Conservation (phyloP, 305 asterid genomes). For the Withania somnifera region DNA sequence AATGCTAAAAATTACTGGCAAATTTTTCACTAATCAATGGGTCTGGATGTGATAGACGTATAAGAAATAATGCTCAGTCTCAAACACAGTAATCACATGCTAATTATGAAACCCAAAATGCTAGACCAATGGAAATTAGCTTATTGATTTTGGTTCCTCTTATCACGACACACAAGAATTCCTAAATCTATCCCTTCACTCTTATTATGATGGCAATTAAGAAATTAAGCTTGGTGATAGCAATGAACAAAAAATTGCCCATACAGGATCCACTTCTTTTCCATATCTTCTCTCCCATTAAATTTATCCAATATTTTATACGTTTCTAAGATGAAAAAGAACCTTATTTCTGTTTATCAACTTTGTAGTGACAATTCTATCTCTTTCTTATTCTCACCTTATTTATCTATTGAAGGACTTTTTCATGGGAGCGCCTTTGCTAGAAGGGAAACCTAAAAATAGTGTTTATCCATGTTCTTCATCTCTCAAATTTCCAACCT, state of each 20-base stretch:
- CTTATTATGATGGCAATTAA: background rate
- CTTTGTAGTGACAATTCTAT: background rate
- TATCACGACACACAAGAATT: background rate
- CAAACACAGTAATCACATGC: background rate
- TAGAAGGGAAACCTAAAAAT: too few relatives aligned
- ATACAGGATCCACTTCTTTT: background rate
- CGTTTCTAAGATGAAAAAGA: background rate
- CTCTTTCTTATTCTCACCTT: background rate
- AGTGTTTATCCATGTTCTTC: too few relatives aligned
- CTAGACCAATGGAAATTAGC: background rate
- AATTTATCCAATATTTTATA: background rate
- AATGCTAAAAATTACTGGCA: background rate
- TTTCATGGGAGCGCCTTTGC: too few relatives aligned
- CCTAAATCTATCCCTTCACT: background rate
- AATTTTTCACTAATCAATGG: too few relatives aligned
- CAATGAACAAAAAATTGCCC: background rate
- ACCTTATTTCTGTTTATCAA: background rate
- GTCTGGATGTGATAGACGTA: background rate
- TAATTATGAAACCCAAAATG: background rate
- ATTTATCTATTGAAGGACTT: too few relatives aligned
- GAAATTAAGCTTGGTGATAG: background rate
- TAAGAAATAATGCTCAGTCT: background rate
- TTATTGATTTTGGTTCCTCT: background rate
- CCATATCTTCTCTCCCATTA: background rate
- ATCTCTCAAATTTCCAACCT: too few relatives aligned